A percentile compares a stretch with the other conserved stretches of the same genome.
phyloP scores from a whole-genome alignment of 208 protist species.

The Naegleria fowleri region DNA sequence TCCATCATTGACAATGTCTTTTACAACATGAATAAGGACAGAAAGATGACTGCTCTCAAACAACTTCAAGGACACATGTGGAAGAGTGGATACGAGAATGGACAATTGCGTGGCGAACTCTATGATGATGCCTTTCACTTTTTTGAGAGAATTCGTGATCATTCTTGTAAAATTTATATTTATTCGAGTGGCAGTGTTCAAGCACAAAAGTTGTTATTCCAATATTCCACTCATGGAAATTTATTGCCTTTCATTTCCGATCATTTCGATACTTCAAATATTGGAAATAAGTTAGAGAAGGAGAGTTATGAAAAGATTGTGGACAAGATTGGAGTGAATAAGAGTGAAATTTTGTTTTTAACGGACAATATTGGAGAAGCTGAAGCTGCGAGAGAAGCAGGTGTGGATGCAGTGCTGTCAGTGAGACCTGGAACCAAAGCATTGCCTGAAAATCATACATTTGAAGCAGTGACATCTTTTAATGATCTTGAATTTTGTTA shows the following conservation, averaged over 20 bases:
- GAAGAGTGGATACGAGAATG: background rate
- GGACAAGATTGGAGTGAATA: background rate
- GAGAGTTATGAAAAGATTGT: conserved; percentile 8
- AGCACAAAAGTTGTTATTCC: conserved; percentile 26
- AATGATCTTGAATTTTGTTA: background rate
- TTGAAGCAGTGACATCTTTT: background rate
- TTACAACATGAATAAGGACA: background rate
- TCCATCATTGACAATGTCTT: background rate
- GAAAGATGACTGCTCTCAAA: conserved; percentile 23
- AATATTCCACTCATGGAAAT: conserved; percentile 13
- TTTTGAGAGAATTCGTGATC: background rate
- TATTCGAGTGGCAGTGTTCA: background rate
- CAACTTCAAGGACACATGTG: conserved; percentile 1
- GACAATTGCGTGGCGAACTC: background rate
- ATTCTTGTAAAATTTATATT: conserved; percentile 1
- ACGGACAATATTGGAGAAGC: conserved; percentile 23
- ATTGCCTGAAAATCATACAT: conserved; percentile 14
- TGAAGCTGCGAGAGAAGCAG: background rate
- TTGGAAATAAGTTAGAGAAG: background rate
- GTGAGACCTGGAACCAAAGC: background rate
- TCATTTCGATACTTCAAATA: background rate
- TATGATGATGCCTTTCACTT: conserved; percentile 4
- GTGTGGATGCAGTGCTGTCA: background rate
- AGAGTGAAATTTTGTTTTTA: background rate
- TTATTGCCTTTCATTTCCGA: background rate